These are phyloP conservation scores for Apiotrichum brassicae DNA, from an alignment of 1,284 basidiomycete genomes.

Conservation along the genomic window DNA sequence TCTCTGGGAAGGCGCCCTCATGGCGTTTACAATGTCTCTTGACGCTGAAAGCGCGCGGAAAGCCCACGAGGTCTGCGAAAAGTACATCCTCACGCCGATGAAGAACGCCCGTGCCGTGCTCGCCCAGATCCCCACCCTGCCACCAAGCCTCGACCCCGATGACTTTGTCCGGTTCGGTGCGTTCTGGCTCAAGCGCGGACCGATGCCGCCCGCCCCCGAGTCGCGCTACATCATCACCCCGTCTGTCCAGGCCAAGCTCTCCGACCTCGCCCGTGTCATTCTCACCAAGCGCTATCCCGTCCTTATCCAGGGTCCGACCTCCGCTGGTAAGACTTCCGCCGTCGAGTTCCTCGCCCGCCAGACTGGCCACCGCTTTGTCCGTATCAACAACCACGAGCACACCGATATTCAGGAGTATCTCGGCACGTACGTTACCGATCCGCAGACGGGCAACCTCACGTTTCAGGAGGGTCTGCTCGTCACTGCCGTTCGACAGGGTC, in stretches of 20 bases:
- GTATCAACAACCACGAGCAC: constrained; percentile 99
- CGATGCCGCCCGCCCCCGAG: constrained; percentile 53
- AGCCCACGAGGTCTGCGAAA: constrained; percentile 66
- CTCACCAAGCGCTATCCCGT: constrained; percentile 86
- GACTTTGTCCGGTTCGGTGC: constrained; percentile 79
- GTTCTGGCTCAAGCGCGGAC: constrained; percentile 81
- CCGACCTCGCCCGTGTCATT: constrained; percentile 86
- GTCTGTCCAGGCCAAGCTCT: constrained; percentile 90
- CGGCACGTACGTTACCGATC: constrained; percentile 92
- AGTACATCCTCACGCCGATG: constrained; percentile 73
- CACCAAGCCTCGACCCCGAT: constrained; percentile 52
- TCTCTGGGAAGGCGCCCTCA: constrained; percentile 91
- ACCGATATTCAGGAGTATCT: constrained; percentile 99
- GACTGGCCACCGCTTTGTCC: constrained; percentile 92
- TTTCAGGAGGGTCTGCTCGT: constrained; percentile 94
- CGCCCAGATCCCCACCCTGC: constrained; percentile 59
- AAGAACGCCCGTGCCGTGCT: constrained; percentile 74
- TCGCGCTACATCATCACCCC: constrained; percentile 86
- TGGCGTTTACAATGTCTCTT: constrained; percentile 96
- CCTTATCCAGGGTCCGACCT: constrained; percentile 96
- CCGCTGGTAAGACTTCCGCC: constrained; percentile 94
- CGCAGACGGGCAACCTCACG: constrained; percentile 80
- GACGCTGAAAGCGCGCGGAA: constrained; percentile 65
- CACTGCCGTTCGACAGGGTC: constrained; percentile 80
- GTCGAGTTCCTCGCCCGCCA: constrained; percentile 90